phyloP scores from a whole-genome alignment of 257 asterid species.

The Primulina huaijiensis region DNA sequence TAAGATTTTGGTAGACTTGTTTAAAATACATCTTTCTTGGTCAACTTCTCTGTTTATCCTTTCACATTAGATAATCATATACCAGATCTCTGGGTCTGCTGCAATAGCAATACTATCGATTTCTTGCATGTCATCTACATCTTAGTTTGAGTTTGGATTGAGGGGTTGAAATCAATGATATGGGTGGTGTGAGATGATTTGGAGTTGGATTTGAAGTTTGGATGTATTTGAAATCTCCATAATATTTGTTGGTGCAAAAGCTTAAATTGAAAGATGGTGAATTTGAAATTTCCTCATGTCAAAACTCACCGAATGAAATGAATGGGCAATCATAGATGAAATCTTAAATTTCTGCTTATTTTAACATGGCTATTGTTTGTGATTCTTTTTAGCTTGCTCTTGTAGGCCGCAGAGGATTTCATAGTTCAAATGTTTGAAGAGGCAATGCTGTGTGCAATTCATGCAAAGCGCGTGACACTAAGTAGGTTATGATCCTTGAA shows the following conservation, averaged over 20 bases:
- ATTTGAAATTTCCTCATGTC: background rate
- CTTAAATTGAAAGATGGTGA: background rate
- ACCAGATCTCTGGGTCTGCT: background rate
- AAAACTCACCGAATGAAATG: no score
- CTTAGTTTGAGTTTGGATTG: constrained; percentile 3
- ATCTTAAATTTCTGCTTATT: background rate
- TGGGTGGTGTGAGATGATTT: background rate
- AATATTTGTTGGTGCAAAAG: background rate
- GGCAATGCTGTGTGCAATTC: constrained; percentile 83
- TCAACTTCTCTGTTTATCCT: background rate
- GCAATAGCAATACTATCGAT: constrained; percentile 2
- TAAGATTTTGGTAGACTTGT: background rate
- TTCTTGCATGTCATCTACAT: constrained; percentile 15
- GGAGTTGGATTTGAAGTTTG: background rate
- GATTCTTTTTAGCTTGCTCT: constrained; percentile 23
- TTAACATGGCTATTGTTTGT: constrained; percentile 8
- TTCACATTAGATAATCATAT: background rate
- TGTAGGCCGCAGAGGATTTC: constrained; percentile 81
- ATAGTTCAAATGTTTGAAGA: constrained; percentile 72
- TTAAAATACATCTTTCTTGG: background rate
- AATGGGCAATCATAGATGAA: no score
- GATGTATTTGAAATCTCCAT: no score
- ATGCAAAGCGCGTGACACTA: constrained; percentile 92
- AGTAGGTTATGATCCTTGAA: constrained; percentile 51
- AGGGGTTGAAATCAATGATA: background rate